Evolutionary conservation across 768 basidiomycete species (phyloP).

Genomic region (Suillus occidentalis): DNA sequence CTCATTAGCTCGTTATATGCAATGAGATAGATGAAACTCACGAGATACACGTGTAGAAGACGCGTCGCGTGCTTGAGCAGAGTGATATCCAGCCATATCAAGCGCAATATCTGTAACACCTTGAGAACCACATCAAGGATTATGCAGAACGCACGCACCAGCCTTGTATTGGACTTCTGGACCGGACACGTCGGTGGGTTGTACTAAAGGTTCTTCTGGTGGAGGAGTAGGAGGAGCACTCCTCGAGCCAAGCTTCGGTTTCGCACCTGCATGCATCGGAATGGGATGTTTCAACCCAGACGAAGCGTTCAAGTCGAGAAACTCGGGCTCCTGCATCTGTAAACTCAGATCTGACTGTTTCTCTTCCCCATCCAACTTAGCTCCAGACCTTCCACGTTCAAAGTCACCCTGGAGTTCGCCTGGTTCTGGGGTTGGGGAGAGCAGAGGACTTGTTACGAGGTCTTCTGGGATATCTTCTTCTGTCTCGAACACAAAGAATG

Average conservation of each 20-base stretch:
- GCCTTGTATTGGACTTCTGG: slow-evolving; percentile 65
- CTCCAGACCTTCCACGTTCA: slow-evolving; percentile 42
- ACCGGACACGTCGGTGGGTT: slow-evolving; percentile 42
- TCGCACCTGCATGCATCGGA: slow-evolving; percentile 19
- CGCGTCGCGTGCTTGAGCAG: slow-evolving; percentile 34
- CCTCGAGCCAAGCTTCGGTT: not conserved
- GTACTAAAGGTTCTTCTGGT: slow-evolving; percentile 45
- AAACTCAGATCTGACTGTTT: slow-evolving; percentile 12
- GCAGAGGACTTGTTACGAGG: slow-evolving; percentile 90
- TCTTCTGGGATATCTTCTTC: slow-evolving; percentile 92
- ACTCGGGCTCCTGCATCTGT: slow-evolving; percentile 65
- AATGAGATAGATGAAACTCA: slow-evolving; percentile 11
- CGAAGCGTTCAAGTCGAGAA: slow-evolving; percentile 75
- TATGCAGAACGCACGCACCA: slow-evolving; percentile 35
- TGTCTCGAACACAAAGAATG: slow-evolving; percentile 98
- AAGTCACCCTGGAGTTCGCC: slow-evolving; percentile 34
- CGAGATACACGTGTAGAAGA: slow-evolving; percentile 45
- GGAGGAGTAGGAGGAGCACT: slow-evolving; percentile 31
- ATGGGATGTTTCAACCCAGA: slow-evolving; percentile 12
- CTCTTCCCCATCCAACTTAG: slow-evolving; percentile 32
- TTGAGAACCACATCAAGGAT: slow-evolving; percentile 6
- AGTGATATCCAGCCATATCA: slow-evolving; percentile 83
- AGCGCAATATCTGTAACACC: slow-evolving; percentile 63
- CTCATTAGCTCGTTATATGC: not conserved
- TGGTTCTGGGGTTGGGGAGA: slow-evolving; percentile 55